Percentiles rank a stretch among this genome's conserved stretches.
Conservation (phyloP, 2,329 filamentous ascomycete species). For the Xylaria multiplex region DNA sequence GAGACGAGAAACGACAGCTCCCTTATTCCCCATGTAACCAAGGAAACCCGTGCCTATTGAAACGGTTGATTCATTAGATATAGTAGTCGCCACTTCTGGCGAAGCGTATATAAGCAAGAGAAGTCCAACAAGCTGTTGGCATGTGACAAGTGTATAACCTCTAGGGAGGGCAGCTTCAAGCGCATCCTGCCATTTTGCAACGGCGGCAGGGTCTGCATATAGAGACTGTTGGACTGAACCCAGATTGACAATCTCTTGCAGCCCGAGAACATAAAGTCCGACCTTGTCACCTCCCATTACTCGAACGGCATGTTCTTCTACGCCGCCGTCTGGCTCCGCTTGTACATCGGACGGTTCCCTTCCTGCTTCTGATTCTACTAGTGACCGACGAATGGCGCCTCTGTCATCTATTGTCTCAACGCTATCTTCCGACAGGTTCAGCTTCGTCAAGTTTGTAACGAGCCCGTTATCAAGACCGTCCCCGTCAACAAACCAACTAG, state of each 20-base stretch:
- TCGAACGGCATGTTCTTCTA: conserved; percentile 54
- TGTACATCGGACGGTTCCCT: not conserved
- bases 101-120: conserved; percentile 88
- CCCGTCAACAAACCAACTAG: conserved; percentile 85
- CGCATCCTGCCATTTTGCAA: conserved; percentile 82
- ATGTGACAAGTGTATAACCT: conserved; percentile 79
- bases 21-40: conserved; percentile 97
- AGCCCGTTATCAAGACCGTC: conserved; percentile 74
- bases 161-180: conserved; percentile 77
- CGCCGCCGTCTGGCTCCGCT: conserved; percentile 51
- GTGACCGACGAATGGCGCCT: not conserved
- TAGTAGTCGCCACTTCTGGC: conserved; percentile 74
- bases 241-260: conserved; percentile 93
- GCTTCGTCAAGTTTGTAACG: conserved; percentile 68
- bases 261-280: conserved; percentile 86
- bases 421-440: conserved; percentile 57
- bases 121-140: conserved; percentile 87
- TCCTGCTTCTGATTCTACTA: not conserved
- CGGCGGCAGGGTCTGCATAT: conserved; percentile 76
- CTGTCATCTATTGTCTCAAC: conserved; percentile 48
- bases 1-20: conserved; percentile 82
- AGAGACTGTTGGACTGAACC: conserved; percentile 80
- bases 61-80: conserved; percentile 83
- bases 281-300: conserved; percentile 74
- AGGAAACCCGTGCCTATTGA: conserved; percentile 89